Conservation (phyloP, 2,329 filamentous ascomycete genomes). For the Fusarium sp. region DNA sequence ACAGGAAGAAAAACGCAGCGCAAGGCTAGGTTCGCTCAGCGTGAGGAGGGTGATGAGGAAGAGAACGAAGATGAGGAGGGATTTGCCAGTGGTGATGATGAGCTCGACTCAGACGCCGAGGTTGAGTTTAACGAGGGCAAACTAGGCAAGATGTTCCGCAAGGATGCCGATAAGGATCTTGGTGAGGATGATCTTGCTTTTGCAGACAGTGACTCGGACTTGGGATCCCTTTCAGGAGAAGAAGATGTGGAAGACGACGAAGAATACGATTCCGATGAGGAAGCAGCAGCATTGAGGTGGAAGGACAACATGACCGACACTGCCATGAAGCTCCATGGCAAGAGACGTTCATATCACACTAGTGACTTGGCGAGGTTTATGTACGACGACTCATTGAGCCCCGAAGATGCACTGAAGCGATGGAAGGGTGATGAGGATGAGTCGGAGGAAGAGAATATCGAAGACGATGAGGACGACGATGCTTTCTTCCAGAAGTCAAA, state of each 20-base stretch:
- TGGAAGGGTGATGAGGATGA: slow-evolving; percentile 81
- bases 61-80: slow-evolving; percentile 67
- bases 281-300: slow-evolving; percentile 84
- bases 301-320: slow-evolving; percentile 88
- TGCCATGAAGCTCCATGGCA: slow-evolving; percentile 79
- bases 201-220: slow-evolving; percentile 96
- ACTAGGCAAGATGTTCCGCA: slow-evolving; percentile 73
- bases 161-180: slow-evolving; percentile 65
- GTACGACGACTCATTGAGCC: slow-evolving; percentile 86
- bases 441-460: slow-evolving; percentile 71
- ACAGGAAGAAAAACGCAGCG: slow-evolving; percentile 73
- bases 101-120: slow-evolving; percentile 67
- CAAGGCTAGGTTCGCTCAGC: slow-evolving; percentile 70
- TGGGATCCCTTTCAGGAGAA: slow-evolving; percentile 83
- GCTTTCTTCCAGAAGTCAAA: slow-evolving; percentile 77
- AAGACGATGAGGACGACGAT: slow-evolving; percentile 70
- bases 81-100: slow-evolving; percentile 68
- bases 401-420: slow-evolving; percentile 80
- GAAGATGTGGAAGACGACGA: slow-evolving; percentile 65
- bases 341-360: slow-evolving; percentile 80
- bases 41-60: slow-evolving; percentile 73
- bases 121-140: slow-evolving; percentile 72
- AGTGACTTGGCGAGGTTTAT: slow-evolving; percentile 88
- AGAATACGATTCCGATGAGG: slow-evolving; percentile 74
- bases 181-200: slow-evolving; percentile 85